Evolutionary conservation across 768 basidiomycete genomes (phyloP).

Genomic region (Calvatia gigantea): DNA sequence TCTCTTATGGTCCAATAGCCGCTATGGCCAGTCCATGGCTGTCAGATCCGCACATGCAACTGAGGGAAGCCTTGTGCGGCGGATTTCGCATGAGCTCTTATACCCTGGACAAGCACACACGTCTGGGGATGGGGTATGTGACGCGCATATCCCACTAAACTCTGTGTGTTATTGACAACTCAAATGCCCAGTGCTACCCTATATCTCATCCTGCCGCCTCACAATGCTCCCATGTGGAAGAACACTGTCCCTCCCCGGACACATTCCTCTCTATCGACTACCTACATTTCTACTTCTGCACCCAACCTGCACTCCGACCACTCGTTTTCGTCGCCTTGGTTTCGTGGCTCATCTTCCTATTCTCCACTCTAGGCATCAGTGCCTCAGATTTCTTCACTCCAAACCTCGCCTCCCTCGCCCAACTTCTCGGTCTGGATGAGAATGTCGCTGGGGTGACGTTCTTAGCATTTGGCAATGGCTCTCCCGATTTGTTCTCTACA

Average conservation of each 20-base stretch:
- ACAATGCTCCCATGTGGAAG: conserved; percentile 65
- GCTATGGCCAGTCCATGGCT: conserved; percentile 36
- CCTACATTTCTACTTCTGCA: conserved; percentile 68
- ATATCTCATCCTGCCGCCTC: conserved; percentile 44
- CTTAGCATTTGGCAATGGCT: conserved; percentile 95
- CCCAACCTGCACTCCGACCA: conserved; percentile 50
- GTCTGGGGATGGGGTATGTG: conserved; percentile 11
- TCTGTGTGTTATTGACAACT: background rate
- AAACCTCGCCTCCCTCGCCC: conserved; percentile 87
- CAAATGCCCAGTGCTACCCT: conserved; percentile 58
- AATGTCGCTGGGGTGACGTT: conserved; percentile 96
- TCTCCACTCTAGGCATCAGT: conserved; percentile 92
- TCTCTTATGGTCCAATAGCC: conserved; percentile 63
- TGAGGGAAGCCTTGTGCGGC: conserved; percentile 36
- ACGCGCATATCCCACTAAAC: background rate
- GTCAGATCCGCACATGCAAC: conserved; percentile 20
- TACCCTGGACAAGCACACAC: conserved; percentile 21
- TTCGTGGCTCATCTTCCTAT: conserved; percentile 86
- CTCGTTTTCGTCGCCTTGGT: conserved; percentile 60
- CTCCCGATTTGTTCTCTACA: conserved; percentile 94
- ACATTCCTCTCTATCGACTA: conserved; percentile 75
- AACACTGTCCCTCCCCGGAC: conserved; percentile 50
- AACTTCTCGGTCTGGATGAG: conserved; percentile 83
- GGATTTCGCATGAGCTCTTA: conserved; percentile 35
- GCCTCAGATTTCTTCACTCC: conserved; percentile 98